Evolutionary conservation across 31 red algal genomes (phyloP).

Genomic region (Odonthalia washingtoniensis): DNA sequence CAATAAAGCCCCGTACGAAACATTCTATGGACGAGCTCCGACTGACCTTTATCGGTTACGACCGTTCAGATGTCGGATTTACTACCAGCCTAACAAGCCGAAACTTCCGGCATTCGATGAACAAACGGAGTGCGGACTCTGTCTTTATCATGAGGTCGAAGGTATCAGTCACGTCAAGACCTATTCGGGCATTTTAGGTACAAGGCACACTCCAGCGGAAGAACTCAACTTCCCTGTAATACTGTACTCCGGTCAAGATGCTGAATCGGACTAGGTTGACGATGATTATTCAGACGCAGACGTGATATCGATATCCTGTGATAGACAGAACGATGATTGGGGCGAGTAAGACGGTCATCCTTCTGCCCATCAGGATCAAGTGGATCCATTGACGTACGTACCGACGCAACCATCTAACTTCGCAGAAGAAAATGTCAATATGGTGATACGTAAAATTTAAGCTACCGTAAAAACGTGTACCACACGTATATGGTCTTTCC

Average conservation of each 20-base stretch:
- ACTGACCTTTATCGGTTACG: neutral
- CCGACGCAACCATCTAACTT: neutral
- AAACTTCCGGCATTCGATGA: conserved; percentile 11
- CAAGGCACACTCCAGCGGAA: conserved; percentile 31
- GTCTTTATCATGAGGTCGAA: conserved; percentile 17
- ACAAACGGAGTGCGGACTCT: neutral
- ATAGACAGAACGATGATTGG: neutral
- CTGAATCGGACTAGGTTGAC: too few species aligned
- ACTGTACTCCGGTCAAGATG: too few species aligned
- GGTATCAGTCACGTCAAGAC: conserved; percentile 21
- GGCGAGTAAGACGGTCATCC: neutral
- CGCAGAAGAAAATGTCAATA: too few species aligned
- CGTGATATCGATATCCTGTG: conserved; percentile 7
- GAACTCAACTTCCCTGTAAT: conserved; percentile 32
- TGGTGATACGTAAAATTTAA: too few species aligned
- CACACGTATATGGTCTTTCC: conserved; percentile 2
- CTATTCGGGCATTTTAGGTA: neutral
- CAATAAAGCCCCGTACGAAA: neutral
- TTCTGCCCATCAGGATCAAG: neutral
- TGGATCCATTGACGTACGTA: conserved; percentile 1
- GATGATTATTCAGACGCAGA: too few species aligned
- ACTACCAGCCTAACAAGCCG: neutral
- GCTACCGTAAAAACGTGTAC: too few species aligned
- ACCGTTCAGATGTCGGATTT: conserved; percentile 34
- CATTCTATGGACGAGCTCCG: neutral